Evolutionary conservation across 2,329 filamentous ascomycete genomes (phyloP).

Genomic region (Pseudocercospora pini-densiflorae): DNA sequence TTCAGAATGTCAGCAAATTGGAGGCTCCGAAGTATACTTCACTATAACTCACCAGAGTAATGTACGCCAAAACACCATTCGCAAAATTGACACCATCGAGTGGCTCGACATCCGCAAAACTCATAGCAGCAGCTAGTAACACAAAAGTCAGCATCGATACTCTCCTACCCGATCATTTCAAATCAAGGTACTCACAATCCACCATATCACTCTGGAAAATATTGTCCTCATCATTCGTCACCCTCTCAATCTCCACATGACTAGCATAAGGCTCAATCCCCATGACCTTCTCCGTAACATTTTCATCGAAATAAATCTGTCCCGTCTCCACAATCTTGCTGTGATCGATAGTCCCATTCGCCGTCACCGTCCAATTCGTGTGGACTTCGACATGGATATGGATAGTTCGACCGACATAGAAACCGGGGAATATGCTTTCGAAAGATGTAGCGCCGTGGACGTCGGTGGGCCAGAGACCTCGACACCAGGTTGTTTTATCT

Average conservation of each 20-base stretch:
- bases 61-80: slow-evolving; percentile 23
- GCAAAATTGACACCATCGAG: slow-evolving; percentile 13
- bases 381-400: slow-evolving; percentile 24
- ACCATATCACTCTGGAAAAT: slow-evolving; percentile 2
- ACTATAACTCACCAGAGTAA: slow-evolving; percentile 7
- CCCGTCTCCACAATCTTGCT: slow-evolving; percentile 19
- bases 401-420: slow-evolving; percentile 20
- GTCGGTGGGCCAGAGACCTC: slow-evolving; percentile 24
- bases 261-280: slow-evolving; percentile 19
- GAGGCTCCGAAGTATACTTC: no score
- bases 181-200: no score
- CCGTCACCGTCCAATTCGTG: slow-evolving; percentile 18
- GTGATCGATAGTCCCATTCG: slow-evolving; percentile 14
- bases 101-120: slow-evolving; percentile 14
- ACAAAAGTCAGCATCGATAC: no score
- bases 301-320: slow-evolving; percentile 22
- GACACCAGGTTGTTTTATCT: slow-evolving; percentile 12
- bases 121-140: slow-evolving; percentile 10
- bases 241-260: slow-evolving; percentile 13
- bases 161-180: no score
- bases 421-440: slow-evolving; percentile 19
- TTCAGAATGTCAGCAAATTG: no score
- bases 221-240: slow-evolving; percentile 8
- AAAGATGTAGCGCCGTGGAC: slow-evolving; percentile 14
- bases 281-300: slow-evolving; percentile 15